Evolutionary conservation across 169 alveolate genomes (phyloP).

Genomic region (Plasmodium adleri): DNA sequence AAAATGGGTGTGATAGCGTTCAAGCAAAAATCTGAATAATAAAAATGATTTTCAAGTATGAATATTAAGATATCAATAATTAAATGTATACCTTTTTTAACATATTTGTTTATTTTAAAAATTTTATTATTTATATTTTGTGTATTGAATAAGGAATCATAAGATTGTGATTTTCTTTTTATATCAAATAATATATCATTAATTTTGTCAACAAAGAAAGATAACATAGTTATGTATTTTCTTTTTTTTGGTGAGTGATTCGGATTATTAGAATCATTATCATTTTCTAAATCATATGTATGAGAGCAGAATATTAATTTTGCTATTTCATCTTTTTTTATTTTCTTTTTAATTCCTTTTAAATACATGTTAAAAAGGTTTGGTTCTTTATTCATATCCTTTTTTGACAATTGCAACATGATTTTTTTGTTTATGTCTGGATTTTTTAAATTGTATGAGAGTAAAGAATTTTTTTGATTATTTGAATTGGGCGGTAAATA

Average conservation of each 20-base stretch:
- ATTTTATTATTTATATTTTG: background rate
- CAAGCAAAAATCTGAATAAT: conserved; percentile 44
- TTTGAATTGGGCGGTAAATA: too few species aligned
- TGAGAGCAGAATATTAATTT: conserved; percentile 15
- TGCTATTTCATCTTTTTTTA: conserved; percentile 2
- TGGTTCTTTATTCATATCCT: conserved; percentile 22
- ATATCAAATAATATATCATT: conserved; percentile 5
- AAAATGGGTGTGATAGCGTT: conserved; percentile 23
- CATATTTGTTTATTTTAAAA: background rate
- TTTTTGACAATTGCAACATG: background rate
- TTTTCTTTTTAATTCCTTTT: background rate
- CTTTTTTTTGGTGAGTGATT: background rate
- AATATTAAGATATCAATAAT: conserved; percentile 25
- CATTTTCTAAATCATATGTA: background rate
- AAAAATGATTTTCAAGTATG: conserved; percentile 4
- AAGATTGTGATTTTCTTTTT: background rate
- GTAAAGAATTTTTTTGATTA: too few species aligned
- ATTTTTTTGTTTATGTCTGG: background rate
- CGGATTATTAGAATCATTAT: background rate
- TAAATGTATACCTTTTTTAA: background rate
- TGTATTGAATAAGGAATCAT: background rate
- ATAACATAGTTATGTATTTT: conserved; percentile 12
- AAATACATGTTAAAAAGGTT: background rate
- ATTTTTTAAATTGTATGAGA: too few species aligned
- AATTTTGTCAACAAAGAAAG: conserved; percentile 5